phyloP scores from a whole-genome alignment of 139 green algal genomes.

The Deuterostichococcus epilithicus region DNA sequence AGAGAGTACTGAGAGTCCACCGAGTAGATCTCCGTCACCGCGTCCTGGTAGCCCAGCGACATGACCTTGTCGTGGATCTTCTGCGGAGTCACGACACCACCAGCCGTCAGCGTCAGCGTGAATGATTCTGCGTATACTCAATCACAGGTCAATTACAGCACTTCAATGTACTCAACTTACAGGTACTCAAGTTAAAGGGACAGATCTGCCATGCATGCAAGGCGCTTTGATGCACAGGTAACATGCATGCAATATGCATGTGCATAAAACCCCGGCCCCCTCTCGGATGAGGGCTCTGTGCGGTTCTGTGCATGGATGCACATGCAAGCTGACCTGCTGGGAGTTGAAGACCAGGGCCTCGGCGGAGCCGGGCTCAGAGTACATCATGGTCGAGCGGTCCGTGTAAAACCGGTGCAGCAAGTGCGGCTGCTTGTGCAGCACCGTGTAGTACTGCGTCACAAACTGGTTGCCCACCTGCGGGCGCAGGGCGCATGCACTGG shows the following conservation, averaged over 20 bases:
- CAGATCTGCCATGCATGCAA: not conserved
- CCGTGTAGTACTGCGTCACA: constrained; percentile 80
- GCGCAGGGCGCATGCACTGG: too few relatives aligned
- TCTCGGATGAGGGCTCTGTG: too few relatives aligned
- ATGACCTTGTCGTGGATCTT: constrained; percentile 79
- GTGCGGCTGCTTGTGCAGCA: constrained; percentile 63
- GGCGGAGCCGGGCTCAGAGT: constrained; percentile 20
- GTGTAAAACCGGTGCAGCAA: constrained; percentile 84
- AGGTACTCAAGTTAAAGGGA: too few relatives aligned
- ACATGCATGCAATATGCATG: too few relatives aligned
- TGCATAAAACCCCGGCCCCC: too few relatives aligned
- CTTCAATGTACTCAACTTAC: too few relatives aligned
- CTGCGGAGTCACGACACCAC: too few relatives aligned
- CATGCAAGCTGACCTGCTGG: constrained; percentile 18
- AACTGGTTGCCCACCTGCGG: constrained; percentile 80
- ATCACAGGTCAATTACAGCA: too few relatives aligned
- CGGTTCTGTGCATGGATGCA: too few relatives aligned
- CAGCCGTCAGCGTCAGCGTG: too few relatives aligned
- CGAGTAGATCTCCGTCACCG: constrained; percentile 54
- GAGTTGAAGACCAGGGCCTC: not conserved
- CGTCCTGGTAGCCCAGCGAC: constrained; percentile 48
- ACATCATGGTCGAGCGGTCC: constrained; percentile 63
- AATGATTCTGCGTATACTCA: too few relatives aligned
- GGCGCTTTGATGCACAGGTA: too few relatives aligned
- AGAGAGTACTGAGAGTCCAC: constrained; percentile 79